Evolutionary conservation across 257 asterid species (phyloP), one percentile per base, ranked within the genome.

Genomic region (Solanum sejunctum): DNA sequence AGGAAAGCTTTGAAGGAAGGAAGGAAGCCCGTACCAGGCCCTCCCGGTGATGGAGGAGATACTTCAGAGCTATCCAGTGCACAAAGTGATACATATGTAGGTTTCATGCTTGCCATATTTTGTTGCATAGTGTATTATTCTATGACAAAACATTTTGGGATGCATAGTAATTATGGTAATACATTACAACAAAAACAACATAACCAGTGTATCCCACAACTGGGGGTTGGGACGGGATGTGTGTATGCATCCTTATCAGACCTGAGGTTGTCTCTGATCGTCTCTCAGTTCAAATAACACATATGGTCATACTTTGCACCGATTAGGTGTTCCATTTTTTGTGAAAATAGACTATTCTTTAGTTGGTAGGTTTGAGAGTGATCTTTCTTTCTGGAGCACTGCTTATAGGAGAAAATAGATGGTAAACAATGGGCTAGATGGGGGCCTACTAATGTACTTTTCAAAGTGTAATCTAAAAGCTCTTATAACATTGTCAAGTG

Each of bases 1-100:
- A 91, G 99, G 86, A 97, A 95, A 89, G 97, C 99, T 82, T 43
- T 95, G 90, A 95, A 97, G 87, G 99, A 97, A 93, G 99, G 99
- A 88, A 92, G 92, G 91, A 92, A 88, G 87, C 99, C 99, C 82
- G 85, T 89, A 47, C 96, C 99, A 5, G 98, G 99, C 41, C 99
- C 99, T 87, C 99, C 98, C 20, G 97, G 98, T 83, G 98, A 92
- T 55, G 98, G 94, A 47, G 79, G 88, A 56, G 97, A 79, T 84
- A 79, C 86, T 83, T 85, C 92, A 49, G 87, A 88, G 81, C 91
- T 89, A 73, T 81, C 96, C 77, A 88, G 84, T 84, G 75, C 90
- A 80, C 72, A 84, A 43, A 85, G 88, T 80, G 92, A 88, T 70
- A 92, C 88, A 85, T 85, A 92, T 87, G 98, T 93, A 91, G 23